Evolutionary conservation across 352 stramenopile species (phyloP), one percentile per base, ranked within the genome.

Genomic region (Pythium rishiriense): DNA sequence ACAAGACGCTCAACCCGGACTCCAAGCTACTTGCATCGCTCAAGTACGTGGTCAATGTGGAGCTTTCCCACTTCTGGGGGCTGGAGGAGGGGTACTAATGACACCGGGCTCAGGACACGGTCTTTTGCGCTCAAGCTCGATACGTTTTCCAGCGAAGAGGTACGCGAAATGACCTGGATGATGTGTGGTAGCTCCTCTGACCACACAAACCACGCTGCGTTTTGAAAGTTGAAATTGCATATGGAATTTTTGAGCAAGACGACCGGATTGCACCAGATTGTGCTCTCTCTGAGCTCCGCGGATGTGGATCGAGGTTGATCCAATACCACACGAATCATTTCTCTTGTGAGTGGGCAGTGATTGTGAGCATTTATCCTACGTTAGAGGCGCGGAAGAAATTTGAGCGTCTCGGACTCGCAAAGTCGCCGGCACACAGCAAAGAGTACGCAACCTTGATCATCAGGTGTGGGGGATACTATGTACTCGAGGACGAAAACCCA

Each of bases 311-410:
- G 79, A 87, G 79, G 81, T 86, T 45, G 10, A 31, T 22, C 8
- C 1, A 11, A 25, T n/a, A n/a, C n/a, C n/a, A n/a, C n/a, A n/a
- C n/a, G n/a, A n/a, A n/a, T n/a, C n/a, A n/a, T n/a, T n/a, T n/a
- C n/a, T n/a, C n/a, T n/a, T n/a, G n/a, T n/a, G n/a, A n/a, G n/a
- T n/a, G n/a, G n/a, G n/a, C 37, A n/a, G 14, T 43, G 37, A 43
- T 12, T 21, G 12, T 43, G 9, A 21, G 11, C 14, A n/a, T 4
- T 41, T 19, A 0, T 19, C 14, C 37, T 11, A 35, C 10, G 31
- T 43, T 39, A 90, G 81, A 85, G 57, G 62, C 87, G 47, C 66
- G 78, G 3, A 81, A 76, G 49, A 90, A 88, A 56, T 83, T 90
- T 58, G 71, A 87, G 15, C 78, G 81, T 12, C 66, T 90, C 22